Conservation (phyloP, 768 basidiomycete genomes). For the Collybia nuda region DNA sequence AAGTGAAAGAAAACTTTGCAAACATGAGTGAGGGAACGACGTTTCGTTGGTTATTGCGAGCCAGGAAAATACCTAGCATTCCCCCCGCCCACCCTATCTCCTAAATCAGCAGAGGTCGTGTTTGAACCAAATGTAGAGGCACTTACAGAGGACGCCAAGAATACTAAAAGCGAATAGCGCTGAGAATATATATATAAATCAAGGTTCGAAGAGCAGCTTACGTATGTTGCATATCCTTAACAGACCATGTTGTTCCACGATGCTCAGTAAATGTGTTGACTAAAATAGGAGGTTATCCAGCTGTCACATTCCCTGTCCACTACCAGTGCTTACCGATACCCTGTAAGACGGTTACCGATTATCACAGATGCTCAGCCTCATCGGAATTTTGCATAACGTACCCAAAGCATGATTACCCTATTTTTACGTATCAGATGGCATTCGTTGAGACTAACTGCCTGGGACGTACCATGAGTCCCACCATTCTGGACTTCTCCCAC, state of each 20-base stretch:
- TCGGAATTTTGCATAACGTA: conserved; percentile 19
- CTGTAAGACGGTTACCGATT: conserved; percentile 22
- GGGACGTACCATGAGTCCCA: conserved; percentile 74
- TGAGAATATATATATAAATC: not conserved
- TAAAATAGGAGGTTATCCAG: conserved; percentile 18
- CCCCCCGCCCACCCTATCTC: conserved; percentile 88
- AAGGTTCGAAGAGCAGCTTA: conserved; percentile 34
- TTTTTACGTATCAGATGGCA: not conserved
- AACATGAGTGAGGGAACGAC: conserved; percentile 84
- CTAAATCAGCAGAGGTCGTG: conserved; percentile 2
- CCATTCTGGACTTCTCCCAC: conserved; percentile 77
- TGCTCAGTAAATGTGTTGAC: conserved; percentile 96
- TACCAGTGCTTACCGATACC: conserved; percentile 50
- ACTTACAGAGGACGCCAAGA: conserved; percentile 70
- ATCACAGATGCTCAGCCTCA: not conserved
- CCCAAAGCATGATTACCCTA: conserved; percentile 54
- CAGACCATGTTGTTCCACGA: conserved; percentile 76
- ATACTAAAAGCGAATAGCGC: conserved; percentile 40
- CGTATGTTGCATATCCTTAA: conserved; percentile 96
- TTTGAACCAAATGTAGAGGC: not conserved
- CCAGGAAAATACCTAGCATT: conserved; percentile 80
- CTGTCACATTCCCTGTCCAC: not conserved
- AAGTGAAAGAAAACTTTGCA: conserved; percentile 4
- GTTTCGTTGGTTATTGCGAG: conserved; percentile 79
- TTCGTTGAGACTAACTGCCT: not conserved